phyloP scores from a whole-genome alignment of 345 rosid species.

The Lagerstroemia speciosa region DNA sequence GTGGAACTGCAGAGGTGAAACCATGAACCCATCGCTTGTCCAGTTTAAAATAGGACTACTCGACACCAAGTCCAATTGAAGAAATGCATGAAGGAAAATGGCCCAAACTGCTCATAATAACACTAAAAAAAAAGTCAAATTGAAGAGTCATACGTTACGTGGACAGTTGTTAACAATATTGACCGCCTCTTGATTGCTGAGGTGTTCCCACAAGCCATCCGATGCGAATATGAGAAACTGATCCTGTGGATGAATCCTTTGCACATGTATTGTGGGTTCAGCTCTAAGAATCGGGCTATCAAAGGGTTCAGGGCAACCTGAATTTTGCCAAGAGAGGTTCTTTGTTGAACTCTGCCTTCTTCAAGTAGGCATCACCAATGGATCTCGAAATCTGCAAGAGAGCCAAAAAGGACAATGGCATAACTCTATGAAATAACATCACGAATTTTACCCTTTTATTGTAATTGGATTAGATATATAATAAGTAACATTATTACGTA shows the following conservation, averaged over 20 bases:
- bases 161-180: constrained; percentile 73
- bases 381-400: constrained; percentile 72
- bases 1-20: not conserved
- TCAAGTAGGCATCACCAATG: constrained; percentile 91
- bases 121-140: not conserved
- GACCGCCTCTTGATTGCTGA: constrained; percentile 88
- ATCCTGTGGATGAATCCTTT: constrained; percentile 63
- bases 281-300: constrained; percentile 76
- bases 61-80: no score
- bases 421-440: not conserved
- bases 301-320: constrained; percentile 65
- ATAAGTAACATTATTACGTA: not conserved
- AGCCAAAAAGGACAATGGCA: not conserved
- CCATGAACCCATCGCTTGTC: no score
- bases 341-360: constrained; percentile 74
- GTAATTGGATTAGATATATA: not conserved
- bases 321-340: constrained; percentile 79
- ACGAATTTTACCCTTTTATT: not conserved
- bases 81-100: no score
- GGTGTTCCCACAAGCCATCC: constrained; percentile 97
- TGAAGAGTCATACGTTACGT: constrained; percentile 54
- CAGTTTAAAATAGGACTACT: not conserved
- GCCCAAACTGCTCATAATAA: no score
- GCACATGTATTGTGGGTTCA: constrained; percentile 72
- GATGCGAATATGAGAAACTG: constrained; percentile 94